Evolutionary conservation across 1,284 basidiomycete species (phyloP).

Genomic region (Naganishia sp.): DNA sequence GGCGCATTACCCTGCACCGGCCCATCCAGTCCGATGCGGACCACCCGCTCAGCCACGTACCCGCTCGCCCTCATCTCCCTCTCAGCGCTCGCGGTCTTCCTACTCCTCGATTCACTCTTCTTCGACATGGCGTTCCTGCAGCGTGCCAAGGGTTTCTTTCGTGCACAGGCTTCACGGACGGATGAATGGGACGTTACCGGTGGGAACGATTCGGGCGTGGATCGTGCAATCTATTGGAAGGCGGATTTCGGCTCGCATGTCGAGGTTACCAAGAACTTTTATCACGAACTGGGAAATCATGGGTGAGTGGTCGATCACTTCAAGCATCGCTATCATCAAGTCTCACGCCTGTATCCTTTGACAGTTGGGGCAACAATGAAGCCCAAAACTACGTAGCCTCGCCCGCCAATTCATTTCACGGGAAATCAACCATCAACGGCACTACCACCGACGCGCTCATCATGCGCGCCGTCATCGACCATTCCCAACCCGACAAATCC

Average conservation of each 20-base stretch:
- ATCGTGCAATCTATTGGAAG: slow-evolving; percentile 12
- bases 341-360: neutral
- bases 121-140: slow-evolving; percentile 22
- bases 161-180: neutral
- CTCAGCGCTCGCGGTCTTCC: neutral
- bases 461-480: slow-evolving; percentile 20
- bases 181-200: neutral
- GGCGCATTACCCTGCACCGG: too few relatives aligned
- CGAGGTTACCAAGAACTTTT: slow-evolving; percentile 12
- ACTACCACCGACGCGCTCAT: slow-evolving; percentile 10
- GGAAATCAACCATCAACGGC: neutral
- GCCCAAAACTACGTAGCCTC: slow-evolving; percentile 23
- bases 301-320: slow-evolving; percentile 1
- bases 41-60: neutral
- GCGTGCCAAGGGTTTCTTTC: slow-evolving; percentile 7
- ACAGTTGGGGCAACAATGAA: slow-evolving; percentile 31
- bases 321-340: neutral
- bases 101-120: neutral
- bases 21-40: neutral
- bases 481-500: slow-evolving; percentile 2
- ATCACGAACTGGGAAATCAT: slow-evolving; percentile 19
- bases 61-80: neutral
- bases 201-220: neutral
- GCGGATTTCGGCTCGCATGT: slow-evolving; percentile 9
- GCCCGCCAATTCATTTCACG: slow-evolving; percentile 21